Evolutionary conservation across 1,284 basidiomycete genomes (phyloP), one percentile per base, ranked within the genome.

Genomic region (Fomitopsis palustris): DNA sequence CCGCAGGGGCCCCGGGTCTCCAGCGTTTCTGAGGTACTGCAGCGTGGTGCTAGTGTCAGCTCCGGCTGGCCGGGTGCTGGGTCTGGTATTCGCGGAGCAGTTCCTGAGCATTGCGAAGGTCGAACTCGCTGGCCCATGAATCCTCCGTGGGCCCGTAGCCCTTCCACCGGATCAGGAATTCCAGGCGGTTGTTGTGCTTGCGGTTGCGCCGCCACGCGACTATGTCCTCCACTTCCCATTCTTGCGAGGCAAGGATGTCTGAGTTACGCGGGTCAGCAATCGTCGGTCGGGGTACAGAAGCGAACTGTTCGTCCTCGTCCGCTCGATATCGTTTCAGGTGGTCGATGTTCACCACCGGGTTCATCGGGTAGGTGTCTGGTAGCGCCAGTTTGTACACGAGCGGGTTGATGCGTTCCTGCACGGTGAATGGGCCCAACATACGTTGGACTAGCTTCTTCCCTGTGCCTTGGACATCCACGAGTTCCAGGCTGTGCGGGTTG

Each of bases 381-480:
- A 76, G 39, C 10, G 65, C 41, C 0, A 77, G 53, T 0, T 65
- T 57, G 53, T 75, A 75, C 0, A 71, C 65, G 0, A 65, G 39
- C 0, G 65, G 64, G 27, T 65, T 71, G 7, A 77, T 57, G 14
- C 62, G 55, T 47, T 74, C 63, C 9, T 66, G 51, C 0, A 77
- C 61, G 42, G 68, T 66, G 58, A 76, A 77, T 0, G 74, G 76
- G 8, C 75, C 75, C 0, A 73, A 65, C 9, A 60, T 60, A 0
- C 69, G 42, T n/a, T 69, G 67, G 0, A 72, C 61, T 3, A 77
- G 61, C 55, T 77, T 76, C 4, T 42, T 52, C 6, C 73, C 73
- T 33, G 64, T 62, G 2, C 73, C 69, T 62, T 70, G 62, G n/a
- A 53, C 21, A 43, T 72, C 59, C 0, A 62, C 56, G 38, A 70